Percentiles rank a stretch among this genome's conserved stretches.
Conservation (phyloP, 257 asterid genomes). For the Pogostemon cablin region DNA sequence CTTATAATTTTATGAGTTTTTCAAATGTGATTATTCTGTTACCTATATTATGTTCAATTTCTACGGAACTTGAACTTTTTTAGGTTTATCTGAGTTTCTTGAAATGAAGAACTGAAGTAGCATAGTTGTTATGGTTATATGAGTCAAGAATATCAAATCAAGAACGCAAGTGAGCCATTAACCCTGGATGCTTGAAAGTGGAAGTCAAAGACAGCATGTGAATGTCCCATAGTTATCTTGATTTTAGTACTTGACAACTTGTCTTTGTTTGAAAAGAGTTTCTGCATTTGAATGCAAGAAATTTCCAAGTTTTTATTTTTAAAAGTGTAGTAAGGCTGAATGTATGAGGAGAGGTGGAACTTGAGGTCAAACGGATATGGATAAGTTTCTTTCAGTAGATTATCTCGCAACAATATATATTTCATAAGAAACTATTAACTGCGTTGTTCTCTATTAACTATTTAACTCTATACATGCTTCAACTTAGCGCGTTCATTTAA, state of each 20-base stretch:
- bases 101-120: not conserved
- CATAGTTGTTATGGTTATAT: not conserved
- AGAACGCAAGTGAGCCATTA: not conserved
- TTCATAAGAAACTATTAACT: not conserved
- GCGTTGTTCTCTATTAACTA: not conserved
- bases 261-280: not conserved
- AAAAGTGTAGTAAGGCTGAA: not conserved
- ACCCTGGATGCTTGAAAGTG: constrained; percentile 17
- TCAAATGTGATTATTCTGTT: not conserved
- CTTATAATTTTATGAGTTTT: constrained; percentile 1
- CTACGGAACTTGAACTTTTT: not conserved
- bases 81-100: not conserved
- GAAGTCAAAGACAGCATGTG: constrained; percentile 1
- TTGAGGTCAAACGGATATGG: not conserved
- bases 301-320: not conserved
- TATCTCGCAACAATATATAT: not conserved
- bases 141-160: not conserved
- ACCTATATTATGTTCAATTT: not conserved
- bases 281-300: not conserved
- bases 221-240: not conserved
- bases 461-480: not conserved
- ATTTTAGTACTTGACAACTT: not conserved
- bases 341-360: not conserved
- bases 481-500: not conserved
- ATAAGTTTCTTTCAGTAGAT: not conserved